phyloP scores from a whole-genome alignment of 75 land plant genomes.

The Cupressus sempervirens region DNA sequence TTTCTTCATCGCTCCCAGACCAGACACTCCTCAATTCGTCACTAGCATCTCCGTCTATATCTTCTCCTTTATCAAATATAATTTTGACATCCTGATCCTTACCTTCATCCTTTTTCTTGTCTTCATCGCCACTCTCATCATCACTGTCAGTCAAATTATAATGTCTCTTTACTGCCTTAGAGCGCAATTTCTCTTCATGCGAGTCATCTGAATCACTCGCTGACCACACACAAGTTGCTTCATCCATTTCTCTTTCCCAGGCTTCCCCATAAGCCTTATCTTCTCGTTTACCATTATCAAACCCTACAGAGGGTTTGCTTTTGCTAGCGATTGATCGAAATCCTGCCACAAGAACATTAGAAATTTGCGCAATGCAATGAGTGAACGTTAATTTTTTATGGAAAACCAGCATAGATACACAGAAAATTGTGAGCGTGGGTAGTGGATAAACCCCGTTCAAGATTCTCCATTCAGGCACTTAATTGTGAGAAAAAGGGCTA shows the following conservation, averaged over 20 bases:
- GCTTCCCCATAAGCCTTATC: conserved; percentile 27
- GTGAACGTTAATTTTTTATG: neutral
- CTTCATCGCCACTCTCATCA: conserved; percentile 16
- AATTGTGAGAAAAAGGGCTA: neutral
- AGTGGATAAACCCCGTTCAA: neutral
- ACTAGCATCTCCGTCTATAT: conserved; percentile 36
- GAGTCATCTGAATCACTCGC: conserved; percentile 18
- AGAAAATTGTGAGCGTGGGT: neutral
- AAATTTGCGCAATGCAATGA: neutral
- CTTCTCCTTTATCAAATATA: conserved; percentile 39
- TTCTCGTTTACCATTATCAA: conserved; percentile 31
- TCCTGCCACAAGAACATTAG: conserved; percentile 11
- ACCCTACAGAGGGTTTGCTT: conserved; percentile 27
- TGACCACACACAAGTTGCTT: conserved; percentile 28
- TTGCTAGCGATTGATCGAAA: conserved; percentile 25
- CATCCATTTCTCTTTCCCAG: conserved; percentile 40
- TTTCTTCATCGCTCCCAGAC: conserved; percentile 50
- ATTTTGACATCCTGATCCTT: conserved; percentile 27
- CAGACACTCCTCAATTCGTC: conserved; percentile 56
- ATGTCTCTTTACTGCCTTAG: conserved; percentile 16
- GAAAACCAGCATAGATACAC: neutral
- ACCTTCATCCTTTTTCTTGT: neutral
- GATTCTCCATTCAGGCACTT: neutral
- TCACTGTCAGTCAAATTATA: conserved; percentile 40
- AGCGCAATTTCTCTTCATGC: conserved; percentile 14